These are phyloP conservation scores for Cymbopogon citratus DNA, from an alignment of 176 grass and related monocot species.

Conservation along the genomic window DNA sequence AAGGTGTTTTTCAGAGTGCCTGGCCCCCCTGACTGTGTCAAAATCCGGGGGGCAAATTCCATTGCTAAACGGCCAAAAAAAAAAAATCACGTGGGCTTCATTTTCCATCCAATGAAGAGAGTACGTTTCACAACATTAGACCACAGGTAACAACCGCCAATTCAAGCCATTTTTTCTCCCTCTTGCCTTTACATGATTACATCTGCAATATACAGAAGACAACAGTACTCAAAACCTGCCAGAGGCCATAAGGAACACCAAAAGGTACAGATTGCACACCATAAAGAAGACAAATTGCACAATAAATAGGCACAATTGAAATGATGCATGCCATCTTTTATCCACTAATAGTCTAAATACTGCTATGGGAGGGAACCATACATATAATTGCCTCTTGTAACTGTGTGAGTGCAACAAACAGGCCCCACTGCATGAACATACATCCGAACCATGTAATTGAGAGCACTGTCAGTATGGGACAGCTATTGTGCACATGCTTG, in stretches of 20 bases:
- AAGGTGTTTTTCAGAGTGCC: background rate
- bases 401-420: background rate
- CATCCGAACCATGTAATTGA: background rate
- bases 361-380: background rate
- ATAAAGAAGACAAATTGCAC: background rate
- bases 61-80: background rate
- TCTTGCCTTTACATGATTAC: background rate
- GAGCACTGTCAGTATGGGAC: background rate
- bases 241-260: background rate
- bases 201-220: constrained; percentile 16
- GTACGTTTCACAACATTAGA: background rate
- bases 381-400: too few relatives aligned
- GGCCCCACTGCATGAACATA: background rate
- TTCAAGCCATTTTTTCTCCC: background rate
- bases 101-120: background rate
- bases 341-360: background rate
- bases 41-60: background rate
- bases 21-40: too few relatives aligned
- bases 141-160: background rate
- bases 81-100: background rate
- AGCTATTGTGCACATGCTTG: background rate
- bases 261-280: background rate
- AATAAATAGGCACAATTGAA: too few relatives aligned
- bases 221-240: background rate
- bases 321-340: too few relatives aligned